Evolutionary conservation across 345 rosid species (phyloP).

Genomic region (Cardamine occulta): DNA sequence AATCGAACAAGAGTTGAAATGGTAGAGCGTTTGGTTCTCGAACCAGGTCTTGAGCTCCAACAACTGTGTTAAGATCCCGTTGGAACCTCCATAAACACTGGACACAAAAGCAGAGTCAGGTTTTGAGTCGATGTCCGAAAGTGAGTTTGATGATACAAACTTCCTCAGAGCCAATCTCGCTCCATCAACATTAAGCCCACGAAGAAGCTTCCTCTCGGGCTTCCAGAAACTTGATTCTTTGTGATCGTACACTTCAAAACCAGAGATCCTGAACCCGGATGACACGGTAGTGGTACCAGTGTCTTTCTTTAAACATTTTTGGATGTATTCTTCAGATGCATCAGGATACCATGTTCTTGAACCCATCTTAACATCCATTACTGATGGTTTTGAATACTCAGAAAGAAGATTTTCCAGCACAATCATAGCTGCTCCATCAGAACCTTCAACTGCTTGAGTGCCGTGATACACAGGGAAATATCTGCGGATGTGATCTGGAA

Average conservation of each 20-base stretch:
- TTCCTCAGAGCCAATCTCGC: conserved; percentile 63
- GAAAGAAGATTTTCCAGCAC: conserved; percentile 67
- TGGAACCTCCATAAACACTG: conserved; percentile 61
- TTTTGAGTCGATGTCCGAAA: conserved; percentile 35
- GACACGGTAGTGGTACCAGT: conserved; percentile 51
- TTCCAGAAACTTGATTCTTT: conserved; percentile 64
- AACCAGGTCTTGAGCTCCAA: conserved; percentile 89
- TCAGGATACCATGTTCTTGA: conserved; percentile 94
- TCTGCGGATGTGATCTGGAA: conserved; percentile 69
- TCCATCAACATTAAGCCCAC: conserved; percentile 50
- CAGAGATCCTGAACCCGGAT: conserved; percentile 82
- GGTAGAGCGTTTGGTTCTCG: conserved; percentile 84
- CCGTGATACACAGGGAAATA: conserved; percentile 80
- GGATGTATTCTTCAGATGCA: conserved; percentile 72
- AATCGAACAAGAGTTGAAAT: conserved; percentile 86
- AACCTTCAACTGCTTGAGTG: conserved; percentile 69
- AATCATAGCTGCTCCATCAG: conserved; percentile 76
- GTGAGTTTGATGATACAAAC: conserved; percentile 76
- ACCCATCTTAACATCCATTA: conserved; percentile 92
- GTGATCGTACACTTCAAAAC: conserved; percentile 58
- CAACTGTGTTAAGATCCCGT: conserved; percentile 74
- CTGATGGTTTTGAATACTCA: conserved; percentile 51
- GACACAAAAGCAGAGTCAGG: conserved; percentile 69
- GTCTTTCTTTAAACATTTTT: conserved; percentile 71
- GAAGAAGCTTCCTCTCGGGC: conserved; percentile 61